Evolutionary conservation across 495 filamentous ascomycete genomes (phyloP), one percentile per base, ranked within the genome.

Genomic region (Rhizodiscina lignyota): DNA sequence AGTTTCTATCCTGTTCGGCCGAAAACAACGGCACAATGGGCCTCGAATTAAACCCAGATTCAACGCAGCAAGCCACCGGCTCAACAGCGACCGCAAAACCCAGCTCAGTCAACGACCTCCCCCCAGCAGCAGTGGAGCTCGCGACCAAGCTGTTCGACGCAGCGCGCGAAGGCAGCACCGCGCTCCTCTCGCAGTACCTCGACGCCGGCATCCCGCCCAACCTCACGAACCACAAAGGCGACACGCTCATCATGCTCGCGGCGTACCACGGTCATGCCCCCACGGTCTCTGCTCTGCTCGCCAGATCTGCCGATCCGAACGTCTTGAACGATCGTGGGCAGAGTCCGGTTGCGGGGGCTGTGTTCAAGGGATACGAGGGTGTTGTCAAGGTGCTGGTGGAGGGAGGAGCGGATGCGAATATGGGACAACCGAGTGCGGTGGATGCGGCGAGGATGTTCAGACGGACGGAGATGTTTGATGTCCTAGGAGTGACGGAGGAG

Each of bases 241-340:
- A 61, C 47, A 61, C 55, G 0, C 46, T 61, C 1, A 41, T 61
- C 23, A 61, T 61, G 57, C 54, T 61, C 0, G 52, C 57, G 4
- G 30, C 48, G 0, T 61, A 61, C 38, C 50, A 61, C 34, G 54
- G 52, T 1, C 47, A 58, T 24, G 34, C 44, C 1, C 40, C 40
- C 0, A 58, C 57, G 0, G 44, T 47, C 4, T 21, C 39, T 17
- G 44, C 51, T 43, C 42, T 61, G 19, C 35, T 61, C 1, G 40
- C 31, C 0, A 15, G 21, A 8, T 52, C 52, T 23, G 52, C 56
- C 12, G 57, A 59, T 32, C 37, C 47, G 16, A 56, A 61, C 33
- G 40, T 45, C n/a, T 21, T 61, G 8, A 61, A 61, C 37, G 56
- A 44, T 5, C 34, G 54, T 11, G 57, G 57, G 1, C 57, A 61